Evolutionary conservation across 257 asterid species (phyloP).

Genomic region (Nicotiana undulata): DNA sequence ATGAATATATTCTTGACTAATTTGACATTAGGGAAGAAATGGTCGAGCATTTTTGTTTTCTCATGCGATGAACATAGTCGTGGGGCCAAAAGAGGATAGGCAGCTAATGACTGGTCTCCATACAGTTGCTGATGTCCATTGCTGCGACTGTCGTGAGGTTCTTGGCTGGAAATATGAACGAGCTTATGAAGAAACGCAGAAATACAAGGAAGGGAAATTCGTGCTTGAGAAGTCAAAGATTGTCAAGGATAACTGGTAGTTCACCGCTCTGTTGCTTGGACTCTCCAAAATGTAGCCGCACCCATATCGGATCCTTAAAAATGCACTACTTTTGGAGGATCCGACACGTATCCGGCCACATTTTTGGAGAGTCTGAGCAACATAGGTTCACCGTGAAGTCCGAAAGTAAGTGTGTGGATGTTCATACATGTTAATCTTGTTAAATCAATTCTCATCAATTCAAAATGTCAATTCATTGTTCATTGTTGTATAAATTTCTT

Average conservation of each 20-base stretch:
- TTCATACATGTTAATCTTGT: background rate
- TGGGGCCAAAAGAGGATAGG: constrained; percentile 35
- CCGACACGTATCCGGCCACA: too few relatives aligned
- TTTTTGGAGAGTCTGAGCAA: too few relatives aligned
- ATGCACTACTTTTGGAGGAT: too few relatives aligned
- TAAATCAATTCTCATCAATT: background rate
- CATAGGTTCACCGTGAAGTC: too few relatives aligned
- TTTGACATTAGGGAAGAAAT: constrained; percentile 26
- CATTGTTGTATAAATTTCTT: background rate
- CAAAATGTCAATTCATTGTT: background rate
- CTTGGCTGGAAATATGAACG: constrained; percentile 43
- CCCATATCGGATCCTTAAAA: too few relatives aligned
- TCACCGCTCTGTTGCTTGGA: too few relatives aligned
- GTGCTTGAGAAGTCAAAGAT: constrained; percentile 28
- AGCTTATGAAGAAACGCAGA: constrained; percentile 28
- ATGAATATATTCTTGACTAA: background rate
- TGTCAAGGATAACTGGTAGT: constrained; percentile 23
- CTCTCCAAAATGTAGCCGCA: too few relatives aligned
- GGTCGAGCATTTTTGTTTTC: constrained; percentile 39
- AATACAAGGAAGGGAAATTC: constrained; percentile 41
- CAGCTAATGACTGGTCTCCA: constrained; percentile 34
- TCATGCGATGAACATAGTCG: constrained; percentile 28
- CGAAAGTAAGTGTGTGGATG: background rate
- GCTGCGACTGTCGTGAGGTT: constrained; percentile 32
- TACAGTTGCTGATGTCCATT: constrained; percentile 32